These are phyloP conservation scores for Leccinellum albellum DNA, from an alignment of 768 basidiomycete species.

Conservation along the genomic window DNA sequence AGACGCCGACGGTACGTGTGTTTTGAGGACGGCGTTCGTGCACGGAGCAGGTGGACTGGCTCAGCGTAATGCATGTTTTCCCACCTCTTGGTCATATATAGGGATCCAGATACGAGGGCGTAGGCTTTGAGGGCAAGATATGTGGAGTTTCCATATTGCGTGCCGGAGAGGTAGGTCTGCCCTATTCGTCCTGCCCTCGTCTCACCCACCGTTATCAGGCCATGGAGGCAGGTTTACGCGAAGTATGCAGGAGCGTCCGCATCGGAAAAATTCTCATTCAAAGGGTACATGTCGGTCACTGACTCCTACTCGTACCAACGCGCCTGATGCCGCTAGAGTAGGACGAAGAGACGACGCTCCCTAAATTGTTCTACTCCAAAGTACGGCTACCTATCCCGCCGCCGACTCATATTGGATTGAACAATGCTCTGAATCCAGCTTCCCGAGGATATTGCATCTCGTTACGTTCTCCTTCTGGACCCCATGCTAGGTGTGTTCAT, in stretches of 20 bases:
- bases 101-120: constrained; percentile 84
- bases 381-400: constrained; percentile 33
- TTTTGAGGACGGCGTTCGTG: neutral
- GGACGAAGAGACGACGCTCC: constrained; percentile 92
- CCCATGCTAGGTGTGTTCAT: constrained; percentile 84
- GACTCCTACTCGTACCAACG: neutral
- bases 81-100: constrained; percentile 24
- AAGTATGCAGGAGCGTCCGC: constrained; percentile 90
- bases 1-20: constrained; percentile 74
- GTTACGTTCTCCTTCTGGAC: constrained; percentile 93
- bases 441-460: constrained; percentile 66
- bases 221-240: constrained; percentile 95
- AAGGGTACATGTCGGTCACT: constrained; percentile 50
- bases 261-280: constrained; percentile 99
- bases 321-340: constrained; percentile 28
- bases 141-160: constrained; percentile 94
- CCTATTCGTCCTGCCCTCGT: neutral
- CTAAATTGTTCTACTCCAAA: constrained; percentile 92
- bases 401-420: neutral
- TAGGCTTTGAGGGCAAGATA: constrained; percentile 94
- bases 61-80: neutral
- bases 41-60: constrained; percentile 24
- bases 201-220: constrained; percentile 47
- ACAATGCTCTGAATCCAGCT: neutral
- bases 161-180: constrained; percentile 72